These are phyloP conservation scores for Wickerhamomyces sp. DNA, from an alignment of 1,139 yeast species.

Conservation along the genomic window DNA sequence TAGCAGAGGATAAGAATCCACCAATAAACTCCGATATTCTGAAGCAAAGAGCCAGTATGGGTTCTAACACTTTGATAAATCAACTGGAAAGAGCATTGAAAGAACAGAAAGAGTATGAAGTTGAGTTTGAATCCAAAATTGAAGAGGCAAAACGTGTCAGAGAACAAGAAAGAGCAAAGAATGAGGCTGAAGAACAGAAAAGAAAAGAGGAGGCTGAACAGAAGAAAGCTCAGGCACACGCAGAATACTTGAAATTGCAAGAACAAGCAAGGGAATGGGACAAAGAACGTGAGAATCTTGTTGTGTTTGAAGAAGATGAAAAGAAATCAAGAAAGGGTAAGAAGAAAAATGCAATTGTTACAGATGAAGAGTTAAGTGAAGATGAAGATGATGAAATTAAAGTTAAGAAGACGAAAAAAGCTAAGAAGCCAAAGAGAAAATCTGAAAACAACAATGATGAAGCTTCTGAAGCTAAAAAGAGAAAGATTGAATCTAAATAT, in stretches of 20 bases:
- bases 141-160: constrained; percentile 69
- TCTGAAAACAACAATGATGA: constrained; percentile 18
- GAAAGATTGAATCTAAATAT: constrained; percentile 24
- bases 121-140: constrained; percentile 53
- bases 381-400: constrained; percentile 24
- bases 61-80: constrained; percentile 67
- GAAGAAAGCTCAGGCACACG: constrained; percentile 45
- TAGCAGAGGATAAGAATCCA: constrained; percentile 55
- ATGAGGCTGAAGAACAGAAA: constrained; percentile 39
- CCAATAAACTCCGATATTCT: constrained; percentile 79
- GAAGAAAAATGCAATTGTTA: constrained; percentile 23
- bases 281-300: constrained; percentile 43
- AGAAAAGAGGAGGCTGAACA: constrained; percentile 40
- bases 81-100: constrained; percentile 67
- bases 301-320: constrained; percentile 30
- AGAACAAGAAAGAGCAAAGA: constrained; percentile 49
- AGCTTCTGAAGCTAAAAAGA: constrained; percentile 21
- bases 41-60: constrained; percentile 81
- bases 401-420: constrained; percentile 11
- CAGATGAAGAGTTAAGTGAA: constrained; percentile 27
- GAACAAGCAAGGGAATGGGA: constrained; percentile 85
- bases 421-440: constrained; percentile 26
- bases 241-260: constrained; percentile 67
- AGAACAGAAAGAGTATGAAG: constrained; percentile 70
- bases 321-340: constrained; percentile 22